Base-by-base conservation (phyloP, 495 filamentous ascomycete species). In the Lasiosphaeriaceae sp. region DNA sequence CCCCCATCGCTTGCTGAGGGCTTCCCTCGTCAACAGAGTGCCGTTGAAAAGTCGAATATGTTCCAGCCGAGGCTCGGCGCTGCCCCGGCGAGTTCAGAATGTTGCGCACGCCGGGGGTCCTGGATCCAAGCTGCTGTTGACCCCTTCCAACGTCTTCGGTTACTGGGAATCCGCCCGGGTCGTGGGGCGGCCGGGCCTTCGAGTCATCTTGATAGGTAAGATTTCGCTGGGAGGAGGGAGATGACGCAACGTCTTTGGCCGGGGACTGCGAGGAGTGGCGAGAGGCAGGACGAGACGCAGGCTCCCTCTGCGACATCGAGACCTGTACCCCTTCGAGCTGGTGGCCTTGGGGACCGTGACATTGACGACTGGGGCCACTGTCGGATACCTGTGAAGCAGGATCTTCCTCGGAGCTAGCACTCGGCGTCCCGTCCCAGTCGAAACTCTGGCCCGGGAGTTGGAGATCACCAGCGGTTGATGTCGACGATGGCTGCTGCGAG, bases 221-320 rank as follows among this genome's bases (percentile, higher is more conserved):
- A 34, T 51, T 61, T 54, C 34, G 65, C 43, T 41, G 66, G n/a
- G 56, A 57, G 11, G 65, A 50, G 20, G 69, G 61, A 7, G 67
- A 68, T 35, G 71, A 64, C 26, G 62, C 52, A 22, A 50, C 22
- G 54, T 66, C 58, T 58, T 60, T 55, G 35, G 53, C 53, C 16
- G 68, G 63, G 54, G 71, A 70, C 58, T 58, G 59, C 49, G 67
- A 66, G 54, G 66, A 57, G 21, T 57, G 65, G 56, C 59, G 64
- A 67, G 80, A 80, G 66, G 71, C 55, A 74, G 77, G 70, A 66
- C 64, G 72, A 74, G 71, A 70, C 66, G 67, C 72, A 74, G 73
- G 63, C 65, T 72, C 77, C 73, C 75, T 79, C 76, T 80, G 76
- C 70, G 78, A 82, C 81, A 84, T 84, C 75, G 77, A 77, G 75